Base-by-base conservation (phyloP, 495 filamentous ascomycete genomes). In the Parathielavia appendiculata region DNA sequence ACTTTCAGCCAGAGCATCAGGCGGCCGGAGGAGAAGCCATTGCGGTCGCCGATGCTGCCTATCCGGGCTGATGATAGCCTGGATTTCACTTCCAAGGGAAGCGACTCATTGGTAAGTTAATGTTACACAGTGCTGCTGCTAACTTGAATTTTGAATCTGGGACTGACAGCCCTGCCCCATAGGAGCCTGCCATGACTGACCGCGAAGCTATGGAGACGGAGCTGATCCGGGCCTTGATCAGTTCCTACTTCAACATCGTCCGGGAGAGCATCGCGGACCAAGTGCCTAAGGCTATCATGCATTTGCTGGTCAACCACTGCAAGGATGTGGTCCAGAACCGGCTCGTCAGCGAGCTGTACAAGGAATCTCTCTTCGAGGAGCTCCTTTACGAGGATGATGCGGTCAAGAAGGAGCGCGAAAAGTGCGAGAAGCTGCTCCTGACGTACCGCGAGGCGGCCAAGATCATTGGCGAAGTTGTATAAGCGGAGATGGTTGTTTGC, bases 231-330 rank as follows among this genome's bases (percentile, higher is more conserved):
- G 88, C 92, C 35, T 80, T 98, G 36, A 98, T 98, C 64, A 92
- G 88, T 52, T 96, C 91, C 1, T 98, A 98, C 72, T 98, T 98
- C 79, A 92, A 95, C 66, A 98, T 98, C 63, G 93, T 98, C 12
- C 88, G 93, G 53, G 93, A 98, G 69, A 90, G 89, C 39, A 96
- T 97, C 63, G 92, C 92, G 23, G 93, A 98, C 67, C 92, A 97
- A 72, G 95, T 98, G 19, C 93, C 93, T 48, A 98, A 98, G 75
- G 93, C 93, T 1, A 87, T 98, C 64, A 98, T 98, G 93, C 93
- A 98, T 67, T 85, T 98, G 12, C 84, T 98, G 46, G 93, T 98
- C 63, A 97, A 98, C 73, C 89, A 95, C 75, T 93, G 89, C 71
- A 98, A 97, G 70, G 93, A 98, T 61, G 92, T 89, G 5, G 91